These are phyloP conservation scores for Neopestalotiopsis sp. DNA, from an alignment of 2,329 filamentous ascomycete species.

Conservation along the genomic window DNA sequence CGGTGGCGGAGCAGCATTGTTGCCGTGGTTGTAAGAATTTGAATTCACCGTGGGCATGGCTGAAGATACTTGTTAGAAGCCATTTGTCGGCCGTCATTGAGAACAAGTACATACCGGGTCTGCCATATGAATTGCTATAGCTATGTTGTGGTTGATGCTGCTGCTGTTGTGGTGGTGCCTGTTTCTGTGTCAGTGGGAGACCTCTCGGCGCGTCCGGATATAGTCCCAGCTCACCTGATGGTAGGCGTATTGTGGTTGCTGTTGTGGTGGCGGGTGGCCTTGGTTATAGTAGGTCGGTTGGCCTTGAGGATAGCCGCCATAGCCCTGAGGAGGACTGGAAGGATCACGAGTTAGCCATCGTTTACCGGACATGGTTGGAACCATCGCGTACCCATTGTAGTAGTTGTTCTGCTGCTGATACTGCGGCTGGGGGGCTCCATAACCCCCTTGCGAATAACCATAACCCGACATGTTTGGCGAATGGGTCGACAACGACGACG, in stretches of 20 bases:
- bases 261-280: conserved; percentile 48
- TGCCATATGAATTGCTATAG: conserved; percentile 52
- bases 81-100: background rate
- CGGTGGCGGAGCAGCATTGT: conserved; percentile 64
- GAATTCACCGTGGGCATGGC: conserved; percentile 49
- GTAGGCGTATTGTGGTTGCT: conserved; percentile 42
- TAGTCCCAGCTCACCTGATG: background rate
- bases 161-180: conserved; percentile 44
- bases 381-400: conserved; percentile 30
- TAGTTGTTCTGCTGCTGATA: conserved; percentile 36
- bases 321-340: conserved; percentile 48
- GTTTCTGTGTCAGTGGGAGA: conserved; percentile 35
- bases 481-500: background rate
- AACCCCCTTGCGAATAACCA: conserved; percentile 36
- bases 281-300: conserved; percentile 49
- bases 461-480: conserved; percentile 36
- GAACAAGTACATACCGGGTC: conserved; percentile 48
- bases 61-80: conserved; percentile 23
- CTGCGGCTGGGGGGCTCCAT: conserved; percentile 36
- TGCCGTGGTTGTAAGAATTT: conserved; percentile 62
- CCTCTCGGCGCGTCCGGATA: background rate
- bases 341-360: conserved; percentile 7
- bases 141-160: conserved; percentile 45
- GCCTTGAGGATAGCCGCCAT: conserved; percentile 52
- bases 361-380: background rate